Evolutionary conservation across 2,329 filamentous ascomycete species (phyloP).

Genomic region (Fusarium sp.): DNA sequence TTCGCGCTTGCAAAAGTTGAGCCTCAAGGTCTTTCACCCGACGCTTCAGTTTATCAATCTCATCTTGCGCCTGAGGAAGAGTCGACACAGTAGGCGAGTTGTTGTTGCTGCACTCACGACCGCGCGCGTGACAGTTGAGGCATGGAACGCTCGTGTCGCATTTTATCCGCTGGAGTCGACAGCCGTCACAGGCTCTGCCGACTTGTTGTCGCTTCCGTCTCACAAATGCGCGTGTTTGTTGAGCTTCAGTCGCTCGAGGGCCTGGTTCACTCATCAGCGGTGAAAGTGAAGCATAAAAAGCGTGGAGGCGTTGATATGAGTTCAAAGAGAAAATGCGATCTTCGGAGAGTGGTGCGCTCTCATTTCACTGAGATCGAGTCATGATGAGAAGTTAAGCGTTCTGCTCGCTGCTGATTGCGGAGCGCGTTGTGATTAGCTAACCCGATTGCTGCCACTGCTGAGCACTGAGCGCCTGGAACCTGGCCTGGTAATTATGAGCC

Average conservation of each 20-base stretch:
- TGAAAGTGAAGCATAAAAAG: fast-evolving
- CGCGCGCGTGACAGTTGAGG: constrained; percentile 13
- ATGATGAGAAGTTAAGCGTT: not conserved
- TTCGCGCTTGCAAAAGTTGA: not conserved
- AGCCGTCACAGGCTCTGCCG: constrained; percentile 19
- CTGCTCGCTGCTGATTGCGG: not conserved
- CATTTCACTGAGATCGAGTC: not conserved
- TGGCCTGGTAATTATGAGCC: not conserved
- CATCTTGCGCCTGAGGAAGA: constrained; percentile 11
- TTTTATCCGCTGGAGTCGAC: constrained; percentile 20
- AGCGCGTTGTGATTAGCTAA: not conserved
- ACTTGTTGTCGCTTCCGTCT: constrained; percentile 29
- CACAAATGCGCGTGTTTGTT: not conserved
- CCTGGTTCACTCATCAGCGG: not conserved
- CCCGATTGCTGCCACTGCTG: not conserved
- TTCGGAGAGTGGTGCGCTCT: not conserved
- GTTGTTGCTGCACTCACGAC: not conserved
- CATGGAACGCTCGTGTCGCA: constrained; percentile 14
- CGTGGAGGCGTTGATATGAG: fast-evolving
- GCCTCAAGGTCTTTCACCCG: not conserved
- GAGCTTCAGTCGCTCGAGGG: not conserved
- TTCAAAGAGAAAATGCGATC: too few species aligned
- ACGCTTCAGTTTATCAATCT: not conserved
- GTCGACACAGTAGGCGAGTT: not conserved
- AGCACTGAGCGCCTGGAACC: not conserved